These are phyloP conservation scores for Teratosphaeria pseudoeucalypti DNA, from an alignment of 2,329 filamentous ascomycete species.

Conservation along the genomic window DNA sequence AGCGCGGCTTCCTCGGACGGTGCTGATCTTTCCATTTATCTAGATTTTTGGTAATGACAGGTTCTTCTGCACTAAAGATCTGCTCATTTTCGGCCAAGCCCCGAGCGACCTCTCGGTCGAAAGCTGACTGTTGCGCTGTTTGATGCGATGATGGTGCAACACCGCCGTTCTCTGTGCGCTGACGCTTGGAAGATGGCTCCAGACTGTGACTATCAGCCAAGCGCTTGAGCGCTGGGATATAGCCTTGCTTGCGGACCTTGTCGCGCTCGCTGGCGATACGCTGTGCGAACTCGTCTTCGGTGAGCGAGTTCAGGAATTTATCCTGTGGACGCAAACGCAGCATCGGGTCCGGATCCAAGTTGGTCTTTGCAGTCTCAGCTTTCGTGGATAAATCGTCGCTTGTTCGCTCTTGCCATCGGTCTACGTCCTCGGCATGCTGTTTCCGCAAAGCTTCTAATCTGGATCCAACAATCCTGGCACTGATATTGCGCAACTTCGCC, in stretches of 20 bases:
- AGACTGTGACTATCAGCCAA: background rate
- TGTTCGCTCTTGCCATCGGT: conserved; percentile 43
- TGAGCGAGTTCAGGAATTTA: conserved; percentile 47
- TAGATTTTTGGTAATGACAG: conserved; percentile 52
- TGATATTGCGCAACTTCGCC: conserved; percentile 69
- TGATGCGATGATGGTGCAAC: conserved; percentile 3
- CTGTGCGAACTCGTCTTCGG: conserved; percentile 49
- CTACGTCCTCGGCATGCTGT: conserved; percentile 58
- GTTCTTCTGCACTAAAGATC: conserved; percentile 84
- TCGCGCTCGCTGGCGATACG: conserved; percentile 49
- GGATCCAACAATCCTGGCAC: conserved; percentile 61
- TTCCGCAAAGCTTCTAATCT: conserved; percentile 56
- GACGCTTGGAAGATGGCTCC: conserved; percentile 14
- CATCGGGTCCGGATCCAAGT: conserved; percentile 55
- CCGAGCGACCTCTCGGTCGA: conserved; percentile 78
- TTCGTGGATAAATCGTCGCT: conserved; percentile 16
- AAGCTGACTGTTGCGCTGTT: conserved; percentile 7
- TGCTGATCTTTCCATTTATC: conserved; percentile 78
- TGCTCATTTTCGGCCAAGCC: conserved; percentile 92
- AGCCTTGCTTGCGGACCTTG: conserved; percentile 54
- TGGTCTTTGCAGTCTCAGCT: conserved; percentile 6
- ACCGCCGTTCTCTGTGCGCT: conserved; percentile 14
- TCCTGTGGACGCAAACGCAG: conserved; percentile 55
- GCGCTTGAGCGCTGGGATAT: conserved; percentile 41
- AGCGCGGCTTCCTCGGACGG: conserved; percentile 80